Percentiles rank a stretch among this genome's conserved stretches.
Conservation (phyloP, 108 stramenopile species). For the Fragilaria radians region DNA sequence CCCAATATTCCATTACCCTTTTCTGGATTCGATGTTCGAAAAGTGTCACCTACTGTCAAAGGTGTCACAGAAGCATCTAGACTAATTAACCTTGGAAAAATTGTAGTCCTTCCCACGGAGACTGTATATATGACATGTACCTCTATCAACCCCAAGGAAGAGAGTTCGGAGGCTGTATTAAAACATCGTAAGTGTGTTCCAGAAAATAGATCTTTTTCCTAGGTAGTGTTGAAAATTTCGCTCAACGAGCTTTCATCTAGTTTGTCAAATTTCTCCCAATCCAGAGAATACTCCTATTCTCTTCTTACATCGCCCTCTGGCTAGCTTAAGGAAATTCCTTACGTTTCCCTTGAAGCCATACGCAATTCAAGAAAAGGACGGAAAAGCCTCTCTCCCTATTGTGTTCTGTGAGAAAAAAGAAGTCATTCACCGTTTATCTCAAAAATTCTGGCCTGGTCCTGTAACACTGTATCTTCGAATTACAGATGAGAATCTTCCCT, state of each 20-base stretch:
- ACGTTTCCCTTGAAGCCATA: not conserved
- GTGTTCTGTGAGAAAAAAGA: conserved; percentile 24
- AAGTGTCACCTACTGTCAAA: conserved; percentile 3
- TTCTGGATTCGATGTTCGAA: not conserved
- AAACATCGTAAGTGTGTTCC: too few species aligned
- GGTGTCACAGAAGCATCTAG: conserved; percentile 2
- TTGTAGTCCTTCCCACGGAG: conserved; percentile 1
- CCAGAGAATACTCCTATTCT: not conserved
- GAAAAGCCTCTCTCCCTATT: not conserved
- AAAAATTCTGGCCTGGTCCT: conserved; percentile 29
- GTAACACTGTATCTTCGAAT: conserved; percentile 15
- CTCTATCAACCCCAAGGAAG: not conserved
- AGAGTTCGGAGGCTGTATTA: too few species aligned
- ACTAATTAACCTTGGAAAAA: not conserved
- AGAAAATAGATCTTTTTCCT: too few species aligned
- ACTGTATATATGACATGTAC: conserved; percentile 4
- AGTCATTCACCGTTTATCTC: conserved; percentile 19
- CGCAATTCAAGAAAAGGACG: not conserved
- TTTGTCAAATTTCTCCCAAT: too few species aligned
- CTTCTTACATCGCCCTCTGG: not conserved
- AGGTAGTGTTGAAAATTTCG: too few species aligned
- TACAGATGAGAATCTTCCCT: not conserved
- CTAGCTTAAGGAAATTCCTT: not conserved
- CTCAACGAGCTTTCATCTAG: too few species aligned
- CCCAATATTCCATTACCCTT: not conserved